Conservation (phyloP, 495 filamentous ascomycete genomes). For the Tuber aestivum region DNA sequence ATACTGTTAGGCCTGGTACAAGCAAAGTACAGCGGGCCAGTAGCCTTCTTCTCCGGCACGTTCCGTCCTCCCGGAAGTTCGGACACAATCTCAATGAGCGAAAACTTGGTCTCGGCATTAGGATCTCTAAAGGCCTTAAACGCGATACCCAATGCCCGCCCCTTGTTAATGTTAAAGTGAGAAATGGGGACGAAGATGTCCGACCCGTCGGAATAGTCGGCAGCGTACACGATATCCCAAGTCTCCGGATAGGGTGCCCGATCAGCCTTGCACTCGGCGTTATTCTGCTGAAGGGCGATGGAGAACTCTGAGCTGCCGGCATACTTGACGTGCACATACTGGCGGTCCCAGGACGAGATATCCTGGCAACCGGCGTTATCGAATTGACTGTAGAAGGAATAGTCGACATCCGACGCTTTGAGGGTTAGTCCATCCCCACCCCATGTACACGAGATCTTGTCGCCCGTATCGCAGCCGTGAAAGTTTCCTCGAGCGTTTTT, state of each 20-base stretch:
- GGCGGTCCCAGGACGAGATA: conserved; percentile 51
- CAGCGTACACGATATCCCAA: conserved; percentile 66
- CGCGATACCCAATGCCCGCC: conserved; percentile 56
- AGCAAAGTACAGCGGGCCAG: conserved; percentile 56
- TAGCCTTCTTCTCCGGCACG: conserved; percentile 58
- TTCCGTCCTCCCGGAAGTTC: conserved; percentile 49
- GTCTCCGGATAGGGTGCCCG: conserved; percentile 63
- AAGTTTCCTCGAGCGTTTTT: conserved; percentile 61
- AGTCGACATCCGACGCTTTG: conserved; percentile 60
- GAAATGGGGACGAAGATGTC: conserved; percentile 69
- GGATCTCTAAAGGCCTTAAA: conserved; percentile 63
- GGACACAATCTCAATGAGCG: conserved; percentile 62
- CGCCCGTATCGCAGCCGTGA: conserved; percentile 62
- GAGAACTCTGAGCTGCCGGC: conserved; percentile 60
- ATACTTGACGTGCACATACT: conserved; percentile 65
- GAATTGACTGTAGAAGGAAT: conserved; percentile 65
- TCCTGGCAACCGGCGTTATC: conserved; percentile 55
- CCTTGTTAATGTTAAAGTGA: conserved; percentile 64
- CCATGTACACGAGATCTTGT: conserved; percentile 50
- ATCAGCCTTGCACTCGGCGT: conserved; percentile 53
- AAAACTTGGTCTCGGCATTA: conserved; percentile 50
- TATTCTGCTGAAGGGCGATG: conserved; percentile 66
- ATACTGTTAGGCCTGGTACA: conserved; percentile 69
- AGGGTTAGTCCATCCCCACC: conserved; percentile 52
- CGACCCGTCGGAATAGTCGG: conserved; percentile 52